phyloP scores from a whole-genome alignment of 2,329 filamentous ascomycete species.

The Penicillium freii region DNA sequence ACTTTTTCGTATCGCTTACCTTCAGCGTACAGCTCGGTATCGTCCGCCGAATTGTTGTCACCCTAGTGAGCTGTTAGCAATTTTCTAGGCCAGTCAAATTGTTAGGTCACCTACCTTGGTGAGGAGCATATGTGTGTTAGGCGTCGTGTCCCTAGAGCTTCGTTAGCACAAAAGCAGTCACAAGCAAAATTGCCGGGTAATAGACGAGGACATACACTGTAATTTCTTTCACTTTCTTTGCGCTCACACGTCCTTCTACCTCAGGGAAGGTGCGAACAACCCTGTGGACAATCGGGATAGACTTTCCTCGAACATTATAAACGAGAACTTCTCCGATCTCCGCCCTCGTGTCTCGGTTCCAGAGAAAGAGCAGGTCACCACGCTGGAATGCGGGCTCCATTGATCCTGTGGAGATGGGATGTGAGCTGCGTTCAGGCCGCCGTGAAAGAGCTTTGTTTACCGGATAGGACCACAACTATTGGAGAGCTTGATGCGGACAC shows the following conservation, averaged over 20 bases:
- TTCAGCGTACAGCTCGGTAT: conserved; percentile 70
- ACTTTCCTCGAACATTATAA: conserved; percentile 60
- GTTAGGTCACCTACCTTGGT: conserved; percentile 60
- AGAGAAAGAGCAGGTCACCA: conserved; percentile 62
- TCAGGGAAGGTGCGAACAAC: conserved; percentile 69
- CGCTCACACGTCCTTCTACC: conserved; percentile 29
- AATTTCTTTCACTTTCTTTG: conserved; percentile 38
- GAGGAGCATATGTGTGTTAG: conserved; percentile 59
- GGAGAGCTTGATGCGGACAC: conserved; percentile 70
- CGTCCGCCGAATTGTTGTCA: conserved; percentile 92
- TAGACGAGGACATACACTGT: conserved; percentile 25
- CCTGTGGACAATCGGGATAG: conserved; percentile 95
- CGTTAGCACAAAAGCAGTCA: conserved; percentile 1
- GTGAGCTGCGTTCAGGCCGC: not conserved
- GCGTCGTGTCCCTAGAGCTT: conserved; percentile 24
- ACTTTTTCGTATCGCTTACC: not conserved
- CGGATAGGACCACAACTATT: conserved; percentile 65
- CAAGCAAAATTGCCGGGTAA: not conserved
- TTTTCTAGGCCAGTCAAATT: not conserved
- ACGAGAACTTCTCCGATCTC: conserved; percentile 72
- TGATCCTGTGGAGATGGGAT: conserved; percentile 29
- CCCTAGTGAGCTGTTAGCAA: conserved; percentile 47
- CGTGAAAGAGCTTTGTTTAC: conserved; percentile 24
- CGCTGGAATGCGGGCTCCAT: conserved; percentile 68
- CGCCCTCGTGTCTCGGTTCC: conserved; percentile 61